A percentile compares a stretch with the other conserved stretches of the same genome.
Evolutionary conservation across 2,329 filamentous ascomycete genomes (phyloP).

Genomic region (Aspergillus terreus): DNA sequence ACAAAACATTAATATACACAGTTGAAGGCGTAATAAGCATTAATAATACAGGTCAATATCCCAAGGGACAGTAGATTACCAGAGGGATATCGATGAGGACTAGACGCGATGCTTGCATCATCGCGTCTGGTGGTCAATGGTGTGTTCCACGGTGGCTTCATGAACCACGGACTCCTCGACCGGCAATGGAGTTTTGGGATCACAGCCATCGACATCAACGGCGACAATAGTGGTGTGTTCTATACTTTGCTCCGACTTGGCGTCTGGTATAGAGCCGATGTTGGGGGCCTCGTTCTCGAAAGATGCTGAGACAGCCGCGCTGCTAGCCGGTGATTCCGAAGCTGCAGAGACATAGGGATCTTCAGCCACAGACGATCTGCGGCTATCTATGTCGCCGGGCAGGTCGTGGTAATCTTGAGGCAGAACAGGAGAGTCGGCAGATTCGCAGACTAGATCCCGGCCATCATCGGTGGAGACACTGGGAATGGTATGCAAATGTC

Average conservation of each 20-base stretch:
- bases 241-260: conserved; percentile 7
- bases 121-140: not conserved
- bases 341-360: conserved; percentile 12
- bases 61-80: not conserved
- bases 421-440: conserved; percentile 1
- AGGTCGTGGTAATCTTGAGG: conserved; percentile 6
- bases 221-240: not conserved
- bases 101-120: not conserved
- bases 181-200: conserved; percentile 1
- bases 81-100: not conserved
- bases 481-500: not conserved
- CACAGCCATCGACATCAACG: conserved; percentile 1
- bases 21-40: not conserved
- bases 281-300: conserved; percentile 3
- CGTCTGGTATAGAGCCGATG: not conserved
- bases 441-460: conserved; percentile 1
- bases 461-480: conserved; percentile 6
- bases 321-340: conserved; percentile 10
- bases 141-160: conserved; percentile 2
- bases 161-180: conserved; percentile 3
- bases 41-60: not conserved
- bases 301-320: conserved; percentile 5
- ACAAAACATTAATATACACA: not conserved
- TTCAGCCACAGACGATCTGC: conserved; percentile 6
- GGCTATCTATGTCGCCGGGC: conserved; percentile 1